A percentile compares a stretch with the other conserved stretches of the same genome.
phyloP scores from a whole-genome alignment of 1,284 basidiomycete genomes.

The Trametes versicolor region DNA sequence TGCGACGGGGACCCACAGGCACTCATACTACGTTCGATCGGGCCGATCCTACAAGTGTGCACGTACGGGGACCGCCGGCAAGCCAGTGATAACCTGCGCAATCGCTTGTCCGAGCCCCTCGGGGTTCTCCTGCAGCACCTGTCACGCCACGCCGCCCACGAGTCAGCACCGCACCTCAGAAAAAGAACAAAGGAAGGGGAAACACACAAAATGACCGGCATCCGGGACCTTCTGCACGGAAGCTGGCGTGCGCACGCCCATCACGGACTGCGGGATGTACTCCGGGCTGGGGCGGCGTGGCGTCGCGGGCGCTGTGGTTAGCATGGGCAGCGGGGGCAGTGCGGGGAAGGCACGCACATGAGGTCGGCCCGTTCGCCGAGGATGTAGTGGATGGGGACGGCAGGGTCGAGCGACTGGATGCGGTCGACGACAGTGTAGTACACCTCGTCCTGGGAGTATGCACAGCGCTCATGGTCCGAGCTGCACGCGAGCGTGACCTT shows the following conservation, averaged over 20 bases:
- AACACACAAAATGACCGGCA: constrained; percentile 26
- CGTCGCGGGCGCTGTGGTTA: neutral
- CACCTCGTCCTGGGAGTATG: constrained; percentile 18
- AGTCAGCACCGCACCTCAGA: neutral
- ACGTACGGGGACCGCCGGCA: neutral
- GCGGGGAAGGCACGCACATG: constrained; percentile 15
- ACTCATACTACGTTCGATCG: neutral
- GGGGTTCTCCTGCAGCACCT: constrained; percentile 27
- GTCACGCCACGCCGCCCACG: neutral
- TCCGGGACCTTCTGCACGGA: constrained; percentile 25
- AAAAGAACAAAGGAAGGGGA: neutral
- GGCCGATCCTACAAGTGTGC: constrained; percentile 1
- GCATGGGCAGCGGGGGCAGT: neutral
- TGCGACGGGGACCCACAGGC: neutral
- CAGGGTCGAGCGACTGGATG: constrained; percentile 12
- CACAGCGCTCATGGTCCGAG: constrained; percentile 22
- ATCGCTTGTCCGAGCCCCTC: constrained; percentile 16
- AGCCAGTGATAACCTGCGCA: constrained; percentile 8
- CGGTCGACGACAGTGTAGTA: constrained; percentile 23
- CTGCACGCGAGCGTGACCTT: constrained; percentile 24
- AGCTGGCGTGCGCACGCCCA: constrained; percentile 14
- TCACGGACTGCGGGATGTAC: constrained; percentile 21
- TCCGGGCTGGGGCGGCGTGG: constrained; percentile 14
- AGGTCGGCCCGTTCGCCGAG: constrained; percentile 21
- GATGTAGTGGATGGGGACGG: constrained; percentile 23